Evolutionary conservation across 2,329 filamentous ascomycete genomes (phyloP).

Genomic region (Fusarium sambucinum): DNA sequence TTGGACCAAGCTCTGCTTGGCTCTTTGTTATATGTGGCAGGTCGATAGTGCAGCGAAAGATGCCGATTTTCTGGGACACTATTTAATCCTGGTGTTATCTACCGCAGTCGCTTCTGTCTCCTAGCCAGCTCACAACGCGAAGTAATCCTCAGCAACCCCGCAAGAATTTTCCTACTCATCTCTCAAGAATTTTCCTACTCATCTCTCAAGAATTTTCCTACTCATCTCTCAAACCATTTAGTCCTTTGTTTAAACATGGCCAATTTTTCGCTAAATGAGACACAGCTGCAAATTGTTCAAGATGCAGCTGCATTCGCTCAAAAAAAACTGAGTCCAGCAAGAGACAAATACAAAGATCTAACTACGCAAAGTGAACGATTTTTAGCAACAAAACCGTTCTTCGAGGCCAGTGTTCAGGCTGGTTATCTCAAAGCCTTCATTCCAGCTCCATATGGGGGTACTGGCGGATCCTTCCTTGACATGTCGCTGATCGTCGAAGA

Average conservation of each 20-base stretch:
- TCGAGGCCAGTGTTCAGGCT: background rate
- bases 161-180: background rate
- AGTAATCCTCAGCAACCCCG: background rate
- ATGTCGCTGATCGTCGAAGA: constrained; percentile 6
- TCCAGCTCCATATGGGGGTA: background rate
- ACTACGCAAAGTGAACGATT: background rate
- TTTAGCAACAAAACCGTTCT: background rate
- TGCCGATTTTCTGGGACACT: background rate
- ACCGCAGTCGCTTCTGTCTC: fast-evolving
- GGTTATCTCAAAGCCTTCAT: constrained; percentile 6
- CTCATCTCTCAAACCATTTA: fast-evolving
- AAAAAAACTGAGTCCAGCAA: background rate
- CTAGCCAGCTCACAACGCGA: background rate
- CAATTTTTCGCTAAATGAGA: background rate
- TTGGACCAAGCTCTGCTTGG: fast-evolving
- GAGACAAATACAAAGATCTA: background rate
- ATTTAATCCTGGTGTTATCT: background rate
- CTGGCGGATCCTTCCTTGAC: background rate
- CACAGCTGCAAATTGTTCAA: background rate
- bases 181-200: too few relatives aligned
- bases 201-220: too few relatives aligned
- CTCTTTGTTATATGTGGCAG: background rate
- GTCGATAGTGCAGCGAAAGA: background rate
- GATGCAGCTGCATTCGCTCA: background rate
- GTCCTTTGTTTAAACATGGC: background rate